A percentile compares a stretch with the other conserved stretches of the same genome.
phyloP scores from a whole-genome alignment of 768 basidiomycete genomes.

The Serendipita sp. region DNA sequence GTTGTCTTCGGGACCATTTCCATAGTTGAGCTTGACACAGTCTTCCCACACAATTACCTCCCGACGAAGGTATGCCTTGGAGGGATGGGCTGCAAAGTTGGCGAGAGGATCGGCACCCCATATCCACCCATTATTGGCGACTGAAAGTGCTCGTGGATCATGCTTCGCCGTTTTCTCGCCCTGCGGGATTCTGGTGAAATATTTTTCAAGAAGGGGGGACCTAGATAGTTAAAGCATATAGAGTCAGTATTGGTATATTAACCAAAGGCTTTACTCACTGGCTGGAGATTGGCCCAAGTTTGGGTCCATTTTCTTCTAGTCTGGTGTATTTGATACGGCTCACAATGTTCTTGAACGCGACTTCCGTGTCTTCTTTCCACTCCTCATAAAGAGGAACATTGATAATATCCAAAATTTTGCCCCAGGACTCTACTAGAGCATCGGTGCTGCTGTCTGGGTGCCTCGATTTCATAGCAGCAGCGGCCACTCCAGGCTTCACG shows the following conservation, averaged over 20 bases:
- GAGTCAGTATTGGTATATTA: not conserved
- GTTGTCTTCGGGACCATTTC: conserved; percentile 58
- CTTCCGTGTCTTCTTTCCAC: conserved; percentile 68
- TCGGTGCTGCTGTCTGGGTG: conserved; percentile 34
- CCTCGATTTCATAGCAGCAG: conserved; percentile 59
- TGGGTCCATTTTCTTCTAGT: conserved; percentile 69
- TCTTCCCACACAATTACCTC: conserved; percentile 98
- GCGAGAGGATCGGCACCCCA: conserved; percentile 89
- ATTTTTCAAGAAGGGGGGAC: conserved; percentile 70
- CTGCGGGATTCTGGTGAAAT: conserved; percentile 70
- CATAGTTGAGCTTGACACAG: conserved; percentile 96
- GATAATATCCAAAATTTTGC: conserved; percentile 60
- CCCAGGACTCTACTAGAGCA: conserved; percentile 56
- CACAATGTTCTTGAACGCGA: conserved; percentile 56
- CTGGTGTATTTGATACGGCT: conserved; percentile 67
- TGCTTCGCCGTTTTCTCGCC: conserved; percentile 26
- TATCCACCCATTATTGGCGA: conserved; percentile 99
- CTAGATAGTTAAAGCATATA: conserved; percentile 23
- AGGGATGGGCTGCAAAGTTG: conserved; percentile 84
- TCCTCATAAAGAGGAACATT: conserved; percentile 81
- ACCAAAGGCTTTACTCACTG: conserved; percentile 31
- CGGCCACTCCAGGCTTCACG: conserved; percentile 48
- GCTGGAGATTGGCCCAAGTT: conserved; percentile 59
- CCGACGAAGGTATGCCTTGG: conserved; percentile 87
- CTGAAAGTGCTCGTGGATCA: conserved; percentile 41